These are phyloP conservation scores for Zelonia costaricensis DNA, from an alignment of 208 protist genomes.

Conservation along the genomic window DNA sequence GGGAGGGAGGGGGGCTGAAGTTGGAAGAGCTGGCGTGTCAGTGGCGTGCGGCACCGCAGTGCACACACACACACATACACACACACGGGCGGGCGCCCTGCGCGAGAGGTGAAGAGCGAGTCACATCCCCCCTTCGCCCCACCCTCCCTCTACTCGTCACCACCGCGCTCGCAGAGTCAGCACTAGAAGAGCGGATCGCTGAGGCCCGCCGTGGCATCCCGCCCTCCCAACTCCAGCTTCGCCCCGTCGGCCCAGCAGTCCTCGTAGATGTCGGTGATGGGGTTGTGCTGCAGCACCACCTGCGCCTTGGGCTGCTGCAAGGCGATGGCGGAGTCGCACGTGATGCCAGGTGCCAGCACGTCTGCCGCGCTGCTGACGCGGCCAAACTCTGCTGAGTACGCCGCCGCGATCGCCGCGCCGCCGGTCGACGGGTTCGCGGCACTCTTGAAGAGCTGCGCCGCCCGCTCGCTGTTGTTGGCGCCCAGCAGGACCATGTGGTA, in stretches of 20 bases:
- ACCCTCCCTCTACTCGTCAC: too few relatives aligned
- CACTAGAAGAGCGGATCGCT: conserved; percentile 55
- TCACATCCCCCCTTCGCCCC: too few relatives aligned
- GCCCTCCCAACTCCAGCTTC: conserved; percentile 29
- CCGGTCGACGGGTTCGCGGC: not conserved
- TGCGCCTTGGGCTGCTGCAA: conserved; percentile 39
- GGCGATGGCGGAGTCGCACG: conserved; percentile 13
- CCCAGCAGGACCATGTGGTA: conserved; percentile 65
- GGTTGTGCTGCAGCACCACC: conserved; percentile 57
- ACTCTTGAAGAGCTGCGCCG: not conserved
- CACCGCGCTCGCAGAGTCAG: not conserved
- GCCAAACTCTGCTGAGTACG: conserved; percentile 11
- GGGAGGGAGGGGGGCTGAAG: too few relatives aligned
- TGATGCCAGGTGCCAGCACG: conserved; percentile 22
- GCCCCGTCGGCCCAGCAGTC: conserved; percentile 41
- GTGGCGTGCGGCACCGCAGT: too few relatives aligned
- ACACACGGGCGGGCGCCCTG: too few relatives aligned
- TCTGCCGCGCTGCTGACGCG: not conserved
- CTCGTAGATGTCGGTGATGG: conserved; percentile 60
- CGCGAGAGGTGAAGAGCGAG: too few relatives aligned
- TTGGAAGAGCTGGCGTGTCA: too few relatives aligned
- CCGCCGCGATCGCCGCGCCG: not conserved
- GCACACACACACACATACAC: too few relatives aligned
- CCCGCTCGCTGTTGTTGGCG: conserved; percentile 21
- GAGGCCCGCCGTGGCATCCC: conserved; percentile 43